Percentiles rank a stretch among this genome's conserved stretches.
These are phyloP conservation scores for Sesbania bispinosa DNA, from an alignment of 306 rosid genomes.

Conservation along the genomic window DNA sequence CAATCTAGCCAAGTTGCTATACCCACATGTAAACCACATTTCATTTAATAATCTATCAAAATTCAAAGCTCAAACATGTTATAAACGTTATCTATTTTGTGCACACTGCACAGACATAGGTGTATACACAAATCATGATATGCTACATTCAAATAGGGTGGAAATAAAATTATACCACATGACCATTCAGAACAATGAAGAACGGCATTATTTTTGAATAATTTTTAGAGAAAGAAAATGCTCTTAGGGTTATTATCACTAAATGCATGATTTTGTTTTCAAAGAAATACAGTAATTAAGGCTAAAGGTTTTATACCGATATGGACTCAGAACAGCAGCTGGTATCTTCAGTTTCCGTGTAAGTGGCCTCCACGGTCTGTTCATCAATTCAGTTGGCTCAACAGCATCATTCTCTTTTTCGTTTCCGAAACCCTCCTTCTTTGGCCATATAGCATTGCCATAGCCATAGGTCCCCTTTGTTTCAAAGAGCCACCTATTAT, in stretches of 20 bases:
- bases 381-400: constrained; percentile 71
- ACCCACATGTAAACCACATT: neutral
- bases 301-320: constrained; percentile 47
- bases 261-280: neutral
- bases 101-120: neutral
- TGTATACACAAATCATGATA: neutral
- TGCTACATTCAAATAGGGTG: neutral
- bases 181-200: neutral
- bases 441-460: constrained; percentile 95
- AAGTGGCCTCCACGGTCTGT: constrained; percentile 88
- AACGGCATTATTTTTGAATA: neutral
- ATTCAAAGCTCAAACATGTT: neutral
- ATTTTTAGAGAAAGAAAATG: neutral
- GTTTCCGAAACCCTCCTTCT: constrained; percentile 69
- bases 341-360: constrained; percentile 84
- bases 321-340: constrained; percentile 86
- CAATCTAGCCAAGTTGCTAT: neutral
- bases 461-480: constrained; percentile 93
- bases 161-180: neutral
- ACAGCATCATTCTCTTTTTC: constrained; percentile 51
- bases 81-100: neutral
- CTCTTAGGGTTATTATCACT: neutral
- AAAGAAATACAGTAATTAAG: neutral
- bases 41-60: constrained; percentile 38
- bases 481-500: constrained; percentile 87